Conservation (phyloP, 2,329 filamentous ascomycete species). For the Microcera coccophila region DNA sequence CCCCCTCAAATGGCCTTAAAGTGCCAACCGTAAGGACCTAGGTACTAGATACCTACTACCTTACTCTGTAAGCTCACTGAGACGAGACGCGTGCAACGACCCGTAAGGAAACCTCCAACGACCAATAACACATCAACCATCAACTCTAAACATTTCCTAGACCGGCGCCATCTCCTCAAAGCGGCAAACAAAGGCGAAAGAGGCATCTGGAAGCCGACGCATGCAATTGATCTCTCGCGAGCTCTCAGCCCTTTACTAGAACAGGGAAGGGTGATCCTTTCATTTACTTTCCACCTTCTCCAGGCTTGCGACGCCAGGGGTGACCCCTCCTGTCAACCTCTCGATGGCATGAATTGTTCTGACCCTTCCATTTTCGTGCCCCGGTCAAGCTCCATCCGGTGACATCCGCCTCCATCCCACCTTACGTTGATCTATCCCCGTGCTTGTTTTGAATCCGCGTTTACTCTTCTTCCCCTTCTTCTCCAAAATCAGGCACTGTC, state of each 20-base stretch:
- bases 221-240: no score
- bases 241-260: background rate
- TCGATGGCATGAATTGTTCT: background rate
- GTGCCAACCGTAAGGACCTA: no score
- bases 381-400: background rate
- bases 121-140: no score
- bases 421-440: no score
- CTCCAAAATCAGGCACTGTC: background rate
- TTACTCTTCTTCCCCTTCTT: constrained; percentile 16
- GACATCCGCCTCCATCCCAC: constrained; percentile 11
- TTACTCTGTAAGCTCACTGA: no score
- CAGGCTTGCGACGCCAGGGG: constrained; percentile 11
- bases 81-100: no score
- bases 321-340: background rate
- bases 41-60: no score
- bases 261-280: constrained; percentile 22
- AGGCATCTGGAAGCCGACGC: no score
- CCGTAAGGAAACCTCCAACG: no score
- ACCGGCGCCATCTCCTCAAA: background rate
- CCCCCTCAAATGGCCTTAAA: no score
- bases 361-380: background rate
- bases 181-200: no score
- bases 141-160: no score
- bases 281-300: constrained; percentile 20
- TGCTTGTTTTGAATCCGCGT: constrained; percentile 26